Evolutionary conservation across 331 rosid species (phyloP).

Genomic region (Acacia pycnantha): DNA sequence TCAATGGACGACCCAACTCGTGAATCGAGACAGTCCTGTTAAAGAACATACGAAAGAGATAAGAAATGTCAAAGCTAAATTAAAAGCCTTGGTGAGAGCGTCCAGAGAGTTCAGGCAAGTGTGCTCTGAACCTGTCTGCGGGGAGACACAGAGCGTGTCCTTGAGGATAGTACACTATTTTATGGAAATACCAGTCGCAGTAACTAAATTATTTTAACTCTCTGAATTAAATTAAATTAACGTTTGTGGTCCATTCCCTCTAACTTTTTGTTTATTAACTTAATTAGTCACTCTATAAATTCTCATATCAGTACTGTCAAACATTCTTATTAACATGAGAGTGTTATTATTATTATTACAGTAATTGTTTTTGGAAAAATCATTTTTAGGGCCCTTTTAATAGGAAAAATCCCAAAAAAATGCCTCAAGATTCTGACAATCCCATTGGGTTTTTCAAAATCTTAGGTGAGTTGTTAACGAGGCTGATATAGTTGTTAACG

Average conservation of each 20-base stretch:
- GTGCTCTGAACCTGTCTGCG: slow-evolving; percentile 25
- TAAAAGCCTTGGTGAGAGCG: background rate
- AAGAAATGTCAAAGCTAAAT: slow-evolving; percentile 2
- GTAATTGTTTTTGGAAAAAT: background rate
- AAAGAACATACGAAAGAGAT: slow-evolving; percentile 23
- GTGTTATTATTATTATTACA: background rate
- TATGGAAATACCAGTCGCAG: too few species aligned
- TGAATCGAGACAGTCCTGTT: slow-evolving; percentile 42
- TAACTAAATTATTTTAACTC: background rate
- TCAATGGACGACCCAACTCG: slow-evolving; percentile 45
- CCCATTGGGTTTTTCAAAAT: too few species aligned
- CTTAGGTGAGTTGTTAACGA: too few species aligned
- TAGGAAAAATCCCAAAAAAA: too few species aligned
- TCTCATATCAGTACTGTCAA: background rate
- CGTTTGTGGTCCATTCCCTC: background rate
- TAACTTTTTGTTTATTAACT: background rate
- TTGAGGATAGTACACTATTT: background rate
- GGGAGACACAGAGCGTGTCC: background rate
- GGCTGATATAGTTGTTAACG: too few species aligned
- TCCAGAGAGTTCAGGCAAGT: slow-evolving; percentile 11
- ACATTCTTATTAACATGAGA: background rate
- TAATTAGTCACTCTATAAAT: background rate
- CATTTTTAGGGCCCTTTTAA: too few species aligned
- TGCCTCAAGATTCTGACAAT: too few species aligned
- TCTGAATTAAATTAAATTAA: background rate